phyloP scores from a whole-genome alignment of 2,329 filamentous ascomycete species.

The Epichloe gansuensis region DNA sequence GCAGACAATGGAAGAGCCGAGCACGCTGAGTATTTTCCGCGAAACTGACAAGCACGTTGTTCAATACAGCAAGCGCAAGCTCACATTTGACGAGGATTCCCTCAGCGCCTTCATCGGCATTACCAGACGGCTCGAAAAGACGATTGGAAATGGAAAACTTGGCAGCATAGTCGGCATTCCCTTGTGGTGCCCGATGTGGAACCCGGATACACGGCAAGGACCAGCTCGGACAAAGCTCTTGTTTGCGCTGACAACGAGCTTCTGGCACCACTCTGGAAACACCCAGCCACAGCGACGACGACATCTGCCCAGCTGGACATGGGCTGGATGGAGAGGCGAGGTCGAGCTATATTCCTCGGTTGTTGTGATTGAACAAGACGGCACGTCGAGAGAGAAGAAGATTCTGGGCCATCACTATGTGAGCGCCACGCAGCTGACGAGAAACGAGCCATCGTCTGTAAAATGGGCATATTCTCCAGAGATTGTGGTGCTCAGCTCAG shows the following conservation, averaged over 20 bases:
- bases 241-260: slow-evolving; percentile 23
- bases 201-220: slow-evolving; percentile 7
- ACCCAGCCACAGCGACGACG: slow-evolving; percentile 14
- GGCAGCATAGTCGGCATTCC: slow-evolving; percentile 21
- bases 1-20: slow-evolving; percentile 16
- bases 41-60: slow-evolving; percentile 21
- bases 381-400: slow-evolving; percentile 17
- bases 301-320: slow-evolving; percentile 25
- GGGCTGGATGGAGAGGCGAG: slow-evolving; percentile 24
- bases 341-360: slow-evolving; percentile 23
- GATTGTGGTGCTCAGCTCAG: slow-evolving; percentile 16
- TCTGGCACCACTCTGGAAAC: slow-evolving; percentile 23
- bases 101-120: slow-evolving; percentile 21
- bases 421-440: slow-evolving; percentile 21
- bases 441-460: slow-evolving; percentile 19
- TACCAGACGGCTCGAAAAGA: slow-evolving; percentile 19
- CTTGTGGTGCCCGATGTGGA: slow-evolving; percentile 15
- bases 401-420: slow-evolving; percentile 24
- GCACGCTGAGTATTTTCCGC: slow-evolving; percentile 24
- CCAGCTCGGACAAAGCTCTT: slow-evolving; percentile 20
- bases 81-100: slow-evolving; percentile 22
- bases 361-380: slow-evolving; percentile 19
- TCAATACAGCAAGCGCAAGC: slow-evolving; percentile 18
- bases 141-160: slow-evolving; percentile 18
- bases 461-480: slow-evolving; percentile 24